Conservation (phyloP, 1,139 yeast species). For the Candida tetrigidarum region DNA sequence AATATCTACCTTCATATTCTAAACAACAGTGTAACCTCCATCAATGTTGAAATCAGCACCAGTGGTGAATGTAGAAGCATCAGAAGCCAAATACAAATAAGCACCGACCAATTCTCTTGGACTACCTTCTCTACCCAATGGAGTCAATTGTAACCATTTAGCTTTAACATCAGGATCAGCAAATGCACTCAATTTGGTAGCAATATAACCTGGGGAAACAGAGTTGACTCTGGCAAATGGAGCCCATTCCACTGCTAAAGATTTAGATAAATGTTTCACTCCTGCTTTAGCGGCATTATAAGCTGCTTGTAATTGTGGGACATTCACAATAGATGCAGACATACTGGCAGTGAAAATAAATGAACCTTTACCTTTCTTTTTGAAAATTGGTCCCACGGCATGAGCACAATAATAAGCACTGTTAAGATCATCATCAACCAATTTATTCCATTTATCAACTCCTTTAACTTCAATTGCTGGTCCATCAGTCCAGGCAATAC, state of each 20-base stretch:
- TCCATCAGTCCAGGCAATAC: not conserved
- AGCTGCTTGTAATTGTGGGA: slow-evolving; percentile 28
- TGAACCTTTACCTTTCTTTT: slow-evolving; percentile 51
- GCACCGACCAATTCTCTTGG: slow-evolving; percentile 48
- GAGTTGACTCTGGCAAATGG: slow-evolving; percentile 35
- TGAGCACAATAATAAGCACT: not conserved
- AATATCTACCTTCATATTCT: not conserved
- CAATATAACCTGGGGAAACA: slow-evolving; percentile 55
- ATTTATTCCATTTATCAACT: not conserved
- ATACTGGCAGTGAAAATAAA: slow-evolving; percentile 65
- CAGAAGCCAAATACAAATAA: slow-evolving; percentile 45
- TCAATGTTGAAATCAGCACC: slow-evolving; percentile 52
- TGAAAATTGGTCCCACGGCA: slow-evolving; percentile 40
- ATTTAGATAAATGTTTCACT: slow-evolving; percentile 52
- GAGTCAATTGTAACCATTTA: slow-evolving; percentile 43
- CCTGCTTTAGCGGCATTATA: slow-evolving; percentile 32
- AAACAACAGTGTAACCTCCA: slow-evolving; percentile 53
- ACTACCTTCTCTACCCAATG: slow-evolving; percentile 45
- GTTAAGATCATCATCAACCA: not conserved
- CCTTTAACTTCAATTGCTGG: not conserved
- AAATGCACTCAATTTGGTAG: slow-evolving; percentile 36
- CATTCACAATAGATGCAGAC: slow-evolving; percentile 59
- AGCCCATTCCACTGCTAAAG: slow-evolving; percentile 58
- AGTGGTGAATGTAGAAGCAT: slow-evolving; percentile 46
- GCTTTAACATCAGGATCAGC: not conserved